These are phyloP conservation scores for Pichia cephalocereana DNA, from an alignment of 805 yeast genomes.

Conservation along the genomic window DNA sequence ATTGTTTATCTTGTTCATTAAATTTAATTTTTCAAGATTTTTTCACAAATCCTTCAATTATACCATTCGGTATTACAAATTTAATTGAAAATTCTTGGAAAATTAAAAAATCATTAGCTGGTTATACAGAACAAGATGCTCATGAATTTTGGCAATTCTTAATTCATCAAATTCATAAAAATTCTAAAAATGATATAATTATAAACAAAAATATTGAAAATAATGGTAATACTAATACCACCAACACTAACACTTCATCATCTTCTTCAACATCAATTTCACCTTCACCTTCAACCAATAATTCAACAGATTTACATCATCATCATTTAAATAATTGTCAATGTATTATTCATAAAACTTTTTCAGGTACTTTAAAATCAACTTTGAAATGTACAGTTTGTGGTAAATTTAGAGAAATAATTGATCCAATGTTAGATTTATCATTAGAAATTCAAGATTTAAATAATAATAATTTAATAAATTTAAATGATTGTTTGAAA, in stretches of 20 bases:
- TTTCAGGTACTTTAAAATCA: constrained; percentile 77
- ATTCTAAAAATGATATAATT: constrained; percentile 24
- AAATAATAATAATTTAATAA: constrained; percentile 16
- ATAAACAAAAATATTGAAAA: constrained; percentile 8
- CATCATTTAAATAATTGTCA: constrained; percentile 33
- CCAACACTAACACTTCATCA: constrained; percentile 7
- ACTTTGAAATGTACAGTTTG: constrained; percentile 70
- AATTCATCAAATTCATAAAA: constrained; percentile 70
- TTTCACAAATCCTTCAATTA: constrained; percentile 50
- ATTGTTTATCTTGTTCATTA: constrained; percentile 77
- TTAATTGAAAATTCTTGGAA: constrained; percentile 83
- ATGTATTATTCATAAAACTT: constrained; percentile 76
- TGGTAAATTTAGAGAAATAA: constrained; percentile 50
- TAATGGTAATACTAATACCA: constrained; percentile 17
- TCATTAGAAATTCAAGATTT: constrained; percentile 60
- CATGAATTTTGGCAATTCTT: constrained; percentile 96
- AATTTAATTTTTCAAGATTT: constrained; percentile 71
- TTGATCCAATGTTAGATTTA: constrained; percentile 86
- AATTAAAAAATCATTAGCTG: constrained; percentile 77
- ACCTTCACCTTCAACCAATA: not conserved
- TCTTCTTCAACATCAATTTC: not conserved
- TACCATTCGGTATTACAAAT: constrained; percentile 76
- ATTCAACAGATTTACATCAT: no score
- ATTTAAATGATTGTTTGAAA: constrained; percentile 56
- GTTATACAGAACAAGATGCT: constrained; percentile 96